Conservation (phyloP, 2,329 filamentous ascomycete genomes). For the Tolypocladium capitatum region DNA sequence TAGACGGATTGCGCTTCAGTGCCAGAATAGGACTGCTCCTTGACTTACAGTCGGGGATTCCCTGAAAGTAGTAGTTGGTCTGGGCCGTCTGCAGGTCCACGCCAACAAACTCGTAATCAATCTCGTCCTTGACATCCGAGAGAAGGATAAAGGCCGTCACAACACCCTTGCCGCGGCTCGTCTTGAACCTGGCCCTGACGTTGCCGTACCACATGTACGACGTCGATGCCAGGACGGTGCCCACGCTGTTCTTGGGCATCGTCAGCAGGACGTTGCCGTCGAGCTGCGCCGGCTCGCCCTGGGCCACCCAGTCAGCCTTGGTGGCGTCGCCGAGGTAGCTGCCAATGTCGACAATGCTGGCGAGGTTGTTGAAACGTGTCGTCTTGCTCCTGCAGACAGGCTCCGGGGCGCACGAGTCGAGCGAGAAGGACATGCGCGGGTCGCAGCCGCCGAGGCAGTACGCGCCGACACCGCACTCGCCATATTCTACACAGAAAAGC, state of each 20-base stretch:
- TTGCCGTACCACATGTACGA: constrained; percentile 96
- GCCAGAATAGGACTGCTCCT: background rate
- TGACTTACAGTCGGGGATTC: constrained; percentile 71
- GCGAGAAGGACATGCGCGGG: constrained; percentile 65
- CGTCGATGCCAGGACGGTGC: constrained; percentile 73
- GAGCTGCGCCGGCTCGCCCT: constrained; percentile 59
- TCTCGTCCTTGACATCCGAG: constrained; percentile 93
- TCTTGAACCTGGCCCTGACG: constrained; percentile 74
- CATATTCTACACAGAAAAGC: constrained; percentile 53
- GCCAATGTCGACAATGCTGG: constrained; percentile 54
- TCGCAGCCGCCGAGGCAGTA: constrained; percentile 96
- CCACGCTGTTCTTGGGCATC: constrained; percentile 74
- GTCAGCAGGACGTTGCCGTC: constrained; percentile 67
- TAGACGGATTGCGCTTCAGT: constrained; percentile 1
- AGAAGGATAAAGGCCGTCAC: constrained; percentile 96
- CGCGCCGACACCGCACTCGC: constrained; percentile 82
- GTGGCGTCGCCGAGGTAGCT: constrained; percentile 77
- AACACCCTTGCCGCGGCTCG: constrained; percentile 72
- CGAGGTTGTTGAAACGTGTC: constrained; percentile 64
- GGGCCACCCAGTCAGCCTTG: constrained; percentile 76
- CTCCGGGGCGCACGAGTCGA: constrained; percentile 74
- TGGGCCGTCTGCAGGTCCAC: constrained; percentile 64
- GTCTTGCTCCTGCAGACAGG: constrained; percentile 67
- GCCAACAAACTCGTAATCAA: constrained; percentile 93
- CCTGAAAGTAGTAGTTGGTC: constrained; percentile 96